Base-by-base conservation (phyloP, 2,329 filamentous ascomycete species). In the Rugonectria rugulosa region DNA sequence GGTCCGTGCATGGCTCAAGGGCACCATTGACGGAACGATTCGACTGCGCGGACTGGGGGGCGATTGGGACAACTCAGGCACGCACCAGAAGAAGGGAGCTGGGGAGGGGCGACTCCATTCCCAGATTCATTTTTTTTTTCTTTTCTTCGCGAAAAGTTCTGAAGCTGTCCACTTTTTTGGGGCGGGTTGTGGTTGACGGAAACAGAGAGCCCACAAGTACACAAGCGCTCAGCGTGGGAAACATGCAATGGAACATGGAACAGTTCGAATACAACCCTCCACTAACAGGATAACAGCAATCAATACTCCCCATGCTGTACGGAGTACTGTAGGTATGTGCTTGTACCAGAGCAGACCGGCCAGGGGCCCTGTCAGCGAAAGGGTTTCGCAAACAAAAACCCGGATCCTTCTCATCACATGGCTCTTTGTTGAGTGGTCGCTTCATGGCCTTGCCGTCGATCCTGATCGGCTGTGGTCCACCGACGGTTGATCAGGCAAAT, bases 391-490 rank as follows among this genome's bases (percentile, higher is more conserved):
- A 47, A 19, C 44, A n/a, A 19, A 42, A 41, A 31, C 31, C 40
- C 42, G 46, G 52, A 29, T 41, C 36, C 43, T 49, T 26, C 41
- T 29, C 17, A 12, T 40, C 19, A 15, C 24, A 24, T 20, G 19
- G 20, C 34, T 26, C 11, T 20, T 24, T 45, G 31, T 29, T 36
- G 43, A 53, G 61, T 66, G 63, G 66, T 65, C 59, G 56, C 62
- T 55, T 41, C 40, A 23, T 21, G 38, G 31, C 31, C 52, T 56
- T n/a, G n/a, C 34, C 46, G 64, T 63, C 64, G 64, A 67, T 67
- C 64, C 55, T 67, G 64, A 67, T 67, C 64, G 62, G 60, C 64
- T 51, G 57, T 45, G 53, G 64, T 61, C 64, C 62, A 63, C 62
- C 17, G 36, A 24, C 23, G 26, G 19, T 34, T 15, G 45, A 55